Base-by-base conservation (phyloP, 768 basidiomycete species). In the Lanmaoa pseudosensibilis region DNA sequence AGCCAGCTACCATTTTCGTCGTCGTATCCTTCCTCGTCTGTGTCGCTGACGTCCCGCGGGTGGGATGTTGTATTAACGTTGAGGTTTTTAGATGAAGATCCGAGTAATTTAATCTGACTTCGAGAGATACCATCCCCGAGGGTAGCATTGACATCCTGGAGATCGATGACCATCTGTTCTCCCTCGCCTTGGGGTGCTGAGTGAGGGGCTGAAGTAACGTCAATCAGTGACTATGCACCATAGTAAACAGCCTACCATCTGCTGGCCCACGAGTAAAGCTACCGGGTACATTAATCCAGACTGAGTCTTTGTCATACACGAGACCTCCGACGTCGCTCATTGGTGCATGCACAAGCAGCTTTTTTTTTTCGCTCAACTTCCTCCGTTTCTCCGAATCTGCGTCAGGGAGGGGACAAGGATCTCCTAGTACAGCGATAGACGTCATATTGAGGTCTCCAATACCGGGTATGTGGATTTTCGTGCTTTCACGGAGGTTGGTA, bases 321-420 rank as follows among this genome's bases (percentile, higher is more conserved):
- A 99, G 85, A 3, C 96, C 97, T 12, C 96, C 96, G 2, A 98
- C 88, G 66, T 98, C 96, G 71, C 94, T 97, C 97, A 99, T 98
- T 1, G 97, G 97, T 16, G 97, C 97, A 70, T 98, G 93, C 2
- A 98, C 85, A 2, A 96, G 75, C 39, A 93, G 69, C 69, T 91
- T 95, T 72, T 90, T 92, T 78, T 97, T 96, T 73, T 98, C 97
- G 64, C 92, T 95, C 65, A 99, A 78, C 72, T 92, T 95, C 59
- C 96, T 75, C 58, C 92, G 74, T 75, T 91, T 94, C 76, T 98
- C 97, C 50, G 90, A 90, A 41, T 96, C 91, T 0, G 83, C 83
- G 25, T 93, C 91, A 3, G 97, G 97, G 19, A 98, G 73, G 2
- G 97, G 95, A 76, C 97, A 98, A 0, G 97, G 97, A 69, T 99